A percentile compares a stretch with the other conserved stretches of the same genome.
Conservation (phyloP, 495 filamentous ascomycete genomes). For the Hyaloscypha finlandica region DNA sequence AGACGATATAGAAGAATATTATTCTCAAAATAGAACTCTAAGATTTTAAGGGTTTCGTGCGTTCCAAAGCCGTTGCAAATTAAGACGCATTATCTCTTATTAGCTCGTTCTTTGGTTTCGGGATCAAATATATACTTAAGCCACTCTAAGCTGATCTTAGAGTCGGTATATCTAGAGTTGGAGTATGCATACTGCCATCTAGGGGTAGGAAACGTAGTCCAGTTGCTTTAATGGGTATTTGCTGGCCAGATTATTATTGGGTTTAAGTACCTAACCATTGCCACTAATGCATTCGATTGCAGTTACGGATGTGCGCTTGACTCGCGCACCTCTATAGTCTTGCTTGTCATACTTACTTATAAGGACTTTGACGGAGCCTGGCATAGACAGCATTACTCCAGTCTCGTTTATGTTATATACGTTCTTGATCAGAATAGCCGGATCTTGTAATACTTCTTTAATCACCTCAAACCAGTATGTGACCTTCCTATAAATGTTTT, state of each 20-base stretch:
- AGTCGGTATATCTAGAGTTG: constrained; percentile 35
- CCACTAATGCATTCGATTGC: constrained; percentile 39
- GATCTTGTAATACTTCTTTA: constrained; percentile 33
- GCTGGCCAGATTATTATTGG: constrained; percentile 43
- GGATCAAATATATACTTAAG: constrained; percentile 34
- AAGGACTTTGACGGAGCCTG: constrained; percentile 41
- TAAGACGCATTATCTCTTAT: constrained; percentile 8
- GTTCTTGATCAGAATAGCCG: constrained; percentile 33
- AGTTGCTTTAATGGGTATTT: constrained; percentile 37
- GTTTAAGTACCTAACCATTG: constrained; percentile 21
- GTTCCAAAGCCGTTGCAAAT: no score
- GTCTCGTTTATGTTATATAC: constrained; percentile 40
- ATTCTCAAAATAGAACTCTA: no score
- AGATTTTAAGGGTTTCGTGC: no score
- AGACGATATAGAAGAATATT: no score
- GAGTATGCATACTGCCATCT: constrained; percentile 30
- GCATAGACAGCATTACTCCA: constrained; percentile 40
- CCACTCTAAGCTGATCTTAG: constrained; percentile 32
- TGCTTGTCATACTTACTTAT: constrained; percentile 36
- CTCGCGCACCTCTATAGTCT: constrained; percentile 24
- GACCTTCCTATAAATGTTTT: no score
- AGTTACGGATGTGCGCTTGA: constrained; percentile 35
- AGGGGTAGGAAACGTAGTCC: constrained; percentile 35
- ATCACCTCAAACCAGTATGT: no score
- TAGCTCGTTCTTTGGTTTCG: constrained; percentile 33